Percentiles rank a stretch among this genome's conserved stretches.
phyloP scores from a whole-genome alignment of 1,284 basidiomycete genomes.

The Limonomyces culmigenus region DNA sequence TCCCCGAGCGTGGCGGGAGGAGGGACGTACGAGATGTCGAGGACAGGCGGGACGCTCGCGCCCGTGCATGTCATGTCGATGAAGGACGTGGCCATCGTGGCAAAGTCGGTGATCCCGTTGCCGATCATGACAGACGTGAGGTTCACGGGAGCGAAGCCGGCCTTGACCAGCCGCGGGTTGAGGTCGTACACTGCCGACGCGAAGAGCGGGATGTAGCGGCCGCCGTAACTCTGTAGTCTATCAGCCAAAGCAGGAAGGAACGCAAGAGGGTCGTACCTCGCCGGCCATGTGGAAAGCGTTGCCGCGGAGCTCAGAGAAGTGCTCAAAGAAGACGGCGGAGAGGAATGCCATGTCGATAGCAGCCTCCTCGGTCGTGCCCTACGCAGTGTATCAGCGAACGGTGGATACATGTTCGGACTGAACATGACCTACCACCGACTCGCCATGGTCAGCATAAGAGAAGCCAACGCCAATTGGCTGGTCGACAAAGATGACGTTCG shows the following conservation, averaged over 20 bases:
- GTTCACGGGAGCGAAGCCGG: conserved; percentile 54
- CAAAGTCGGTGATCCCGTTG: background rate
- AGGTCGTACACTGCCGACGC: conserved; percentile 65
- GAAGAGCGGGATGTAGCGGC: conserved; percentile 68
- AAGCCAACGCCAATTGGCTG: conserved; percentile 52
- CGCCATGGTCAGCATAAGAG: conserved; percentile 57
- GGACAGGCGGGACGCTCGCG: conserved; percentile 24
- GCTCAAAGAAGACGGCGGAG: conserved; percentile 25
- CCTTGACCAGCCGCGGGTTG: conserved; percentile 36
- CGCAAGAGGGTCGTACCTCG: conserved; percentile 12
- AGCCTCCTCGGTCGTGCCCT: conserved; percentile 20
- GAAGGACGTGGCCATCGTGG: background rate
- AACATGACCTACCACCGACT: conserved; percentile 28
- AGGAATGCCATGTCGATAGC: conserved; percentile 27
- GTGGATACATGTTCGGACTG: background rate
- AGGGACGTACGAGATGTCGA: conserved; percentile 14
- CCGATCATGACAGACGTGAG: conserved; percentile 66
- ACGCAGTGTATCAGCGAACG: background rate
- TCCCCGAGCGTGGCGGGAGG: no score
- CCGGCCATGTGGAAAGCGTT: conserved; percentile 26
- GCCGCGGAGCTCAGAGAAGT: conserved; percentile 21
- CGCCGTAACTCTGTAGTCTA: no score
- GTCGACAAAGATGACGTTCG: conserved; percentile 59
- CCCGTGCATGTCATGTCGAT: conserved; percentile 29
- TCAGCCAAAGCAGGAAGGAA: no score